Conservation (phyloP, 2,329 filamentous ascomycete genomes). For the Ceratocystis huliohia region DNA sequence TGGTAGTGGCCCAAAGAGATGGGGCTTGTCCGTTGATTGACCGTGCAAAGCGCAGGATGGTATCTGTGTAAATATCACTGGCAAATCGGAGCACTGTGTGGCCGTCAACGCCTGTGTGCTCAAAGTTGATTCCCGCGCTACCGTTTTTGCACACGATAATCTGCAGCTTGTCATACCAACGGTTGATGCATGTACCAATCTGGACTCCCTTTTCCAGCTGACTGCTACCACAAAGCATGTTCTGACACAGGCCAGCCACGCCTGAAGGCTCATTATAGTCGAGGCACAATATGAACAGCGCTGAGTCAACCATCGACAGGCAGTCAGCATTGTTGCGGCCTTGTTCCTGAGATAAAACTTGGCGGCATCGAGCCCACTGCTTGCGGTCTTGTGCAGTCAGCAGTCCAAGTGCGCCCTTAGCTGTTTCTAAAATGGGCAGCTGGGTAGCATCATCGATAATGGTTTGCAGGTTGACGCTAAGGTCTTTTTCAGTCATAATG, state of each 20-base stretch:
- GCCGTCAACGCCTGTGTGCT: constrained; percentile 94
- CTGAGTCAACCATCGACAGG: constrained; percentile 87
- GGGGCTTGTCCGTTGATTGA: constrained; percentile 83
- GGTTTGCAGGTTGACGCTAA: constrained; percentile 79
- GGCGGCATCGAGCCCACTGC: constrained; percentile 82
- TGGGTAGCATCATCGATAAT: constrained; percentile 84
- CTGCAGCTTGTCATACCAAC: constrained; percentile 98
- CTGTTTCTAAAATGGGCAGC: constrained; percentile 82
- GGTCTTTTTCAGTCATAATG: constrained; percentile 93
- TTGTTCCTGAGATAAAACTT: constrained; percentile 73
- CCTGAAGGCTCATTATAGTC: constrained; percentile 81
- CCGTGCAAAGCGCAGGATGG: constrained; percentile 85
- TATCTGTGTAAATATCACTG: constrained; percentile 93
- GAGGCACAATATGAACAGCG: constrained; percentile 80
- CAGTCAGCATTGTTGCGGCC: constrained; percentile 93
- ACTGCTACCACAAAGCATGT: constrained; percentile 95
- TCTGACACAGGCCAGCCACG: constrained; percentile 79
- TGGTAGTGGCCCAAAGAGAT: constrained; percentile 78
- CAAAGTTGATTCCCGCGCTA: constrained; percentile 96
- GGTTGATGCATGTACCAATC: constrained; percentile 92
- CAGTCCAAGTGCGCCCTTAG: constrained; percentile 87
- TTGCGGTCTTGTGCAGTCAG: constrained; percentile 94
- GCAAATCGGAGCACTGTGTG: constrained; percentile 95
- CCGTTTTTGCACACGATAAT: constrained; percentile 99
- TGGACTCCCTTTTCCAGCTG: constrained; percentile 87